Evolutionary conservation across 495 filamentous ascomycete genomes (phyloP), one percentile per base, ranked within the genome.

Genomic region (Pseudomonodictys pantanalensis): DNA sequence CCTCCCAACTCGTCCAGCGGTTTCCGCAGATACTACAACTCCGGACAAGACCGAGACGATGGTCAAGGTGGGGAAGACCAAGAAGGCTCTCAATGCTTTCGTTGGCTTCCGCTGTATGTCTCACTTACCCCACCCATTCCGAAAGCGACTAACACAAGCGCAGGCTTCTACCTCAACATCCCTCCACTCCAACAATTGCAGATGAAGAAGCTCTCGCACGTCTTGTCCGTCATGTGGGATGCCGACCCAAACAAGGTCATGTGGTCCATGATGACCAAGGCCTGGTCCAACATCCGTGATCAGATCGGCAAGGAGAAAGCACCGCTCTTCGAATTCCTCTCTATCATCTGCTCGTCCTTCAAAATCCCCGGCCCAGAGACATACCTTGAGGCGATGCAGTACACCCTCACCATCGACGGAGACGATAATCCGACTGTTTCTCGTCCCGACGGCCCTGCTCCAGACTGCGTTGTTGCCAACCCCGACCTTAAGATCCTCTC

Each of bases 271-370:
- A 49, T 81, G 26, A 78, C 78, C 9, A 74, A 74, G 62, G 72
- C 77, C 12, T 81, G 77, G 64, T 78, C 79, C 32, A 59, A 65
- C n/a, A 71, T 82, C 44, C 79, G 80, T 32, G 78, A 81, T 54
- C 30, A 64, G 26, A 50, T 73, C 30, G 75, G 75, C 51, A 72
- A 72, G 45, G 45, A 66, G 6, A 62, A 70, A 28, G 72, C 71
- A 6, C 66, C 73, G 23, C 66, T 81, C 17, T 68, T 72, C 39
- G 25, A 52, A 18, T 80, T 76, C 57, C 61, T 79, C 11, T 53
- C 51, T 24, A 60, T 77, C 26, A 68, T 69, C 25, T 68, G 64
- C 44, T 66, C 72, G 20, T 67, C 69, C 35, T 67, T 80, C 25
- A 75, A 73, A 9, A 67, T 82, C 33, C 68, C 73, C 33, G 26